Conservation (phyloP, 345 rosid species). For the Eucalyptus pauciflora region DNA sequence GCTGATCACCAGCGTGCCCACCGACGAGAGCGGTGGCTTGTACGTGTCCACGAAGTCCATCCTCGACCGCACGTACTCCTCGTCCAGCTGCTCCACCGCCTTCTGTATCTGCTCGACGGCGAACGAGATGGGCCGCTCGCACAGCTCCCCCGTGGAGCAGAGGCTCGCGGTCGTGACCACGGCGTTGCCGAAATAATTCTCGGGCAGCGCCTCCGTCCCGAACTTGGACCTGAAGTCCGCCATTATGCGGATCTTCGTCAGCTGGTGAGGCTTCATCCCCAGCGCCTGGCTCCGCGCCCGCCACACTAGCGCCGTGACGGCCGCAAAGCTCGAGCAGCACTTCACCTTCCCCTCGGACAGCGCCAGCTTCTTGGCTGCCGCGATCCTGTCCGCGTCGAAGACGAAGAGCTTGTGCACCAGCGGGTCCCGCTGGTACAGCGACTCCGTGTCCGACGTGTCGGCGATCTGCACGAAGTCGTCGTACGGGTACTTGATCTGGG, state of each 20-base stretch:
- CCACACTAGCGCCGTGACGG: background rate
- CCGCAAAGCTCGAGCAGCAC: background rate
- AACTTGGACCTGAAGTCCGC: background rate
- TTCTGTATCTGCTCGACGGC: background rate
- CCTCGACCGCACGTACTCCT: conserved; percentile 1
- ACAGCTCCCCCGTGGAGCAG: background rate
- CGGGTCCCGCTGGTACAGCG: background rate
- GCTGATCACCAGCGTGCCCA: conserved; percentile 2
- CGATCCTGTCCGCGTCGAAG: background rate
- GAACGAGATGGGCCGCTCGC: background rate
- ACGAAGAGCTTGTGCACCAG: background rate
- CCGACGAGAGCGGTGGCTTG: background rate
- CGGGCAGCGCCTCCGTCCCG: background rate
- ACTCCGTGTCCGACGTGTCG: conserved; percentile 7
- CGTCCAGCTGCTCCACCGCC: background rate
- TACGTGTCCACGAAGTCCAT: background rate
- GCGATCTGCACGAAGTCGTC: conserved; percentile 4
- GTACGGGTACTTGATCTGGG: conserved; percentile 3
- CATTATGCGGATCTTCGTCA: background rate
- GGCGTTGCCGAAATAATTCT: background rate
- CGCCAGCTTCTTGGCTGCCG: background rate
- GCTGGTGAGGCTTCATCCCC: background rate
- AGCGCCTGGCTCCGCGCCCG: background rate
- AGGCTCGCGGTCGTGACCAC: background rate
- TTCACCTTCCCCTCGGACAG: background rate